Evolutionary conservation across 495 filamentous ascomycete genomes (phyloP).

Genomic region (Evansstolkia leycettana): DNA sequence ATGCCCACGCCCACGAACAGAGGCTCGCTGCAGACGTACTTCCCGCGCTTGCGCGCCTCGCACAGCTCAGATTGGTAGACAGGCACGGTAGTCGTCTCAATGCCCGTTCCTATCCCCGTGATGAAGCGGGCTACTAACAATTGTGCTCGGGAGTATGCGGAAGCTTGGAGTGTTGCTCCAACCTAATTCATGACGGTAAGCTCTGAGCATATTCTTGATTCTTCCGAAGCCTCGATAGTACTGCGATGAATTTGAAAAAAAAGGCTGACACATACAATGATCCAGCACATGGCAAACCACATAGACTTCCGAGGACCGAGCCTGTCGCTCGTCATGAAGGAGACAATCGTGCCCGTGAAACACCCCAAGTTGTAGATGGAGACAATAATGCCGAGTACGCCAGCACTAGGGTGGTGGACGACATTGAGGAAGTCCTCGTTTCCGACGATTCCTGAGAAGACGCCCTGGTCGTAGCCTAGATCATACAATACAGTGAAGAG

Average conservation of each 20-base stretch:
- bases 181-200: slow-evolving; percentile 40
- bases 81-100: slow-evolving; percentile 15
- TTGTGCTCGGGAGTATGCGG: slow-evolving; percentile 37
- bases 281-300: too few relatives aligned
- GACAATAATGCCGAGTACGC: slow-evolving; percentile 20
- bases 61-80: slow-evolving; percentile 22
- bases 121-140: slow-evolving; percentile 48
- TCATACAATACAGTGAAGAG: too few relatives aligned
- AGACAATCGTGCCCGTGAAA: slow-evolving; percentile 41
- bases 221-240: too few relatives aligned
- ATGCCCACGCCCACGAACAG: slow-evolving; percentile 15
- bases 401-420: slow-evolving; percentile 4
- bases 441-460: slow-evolving; percentile 20
- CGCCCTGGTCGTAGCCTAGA: slow-evolving; percentile 23
- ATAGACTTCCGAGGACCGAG: slow-evolving; percentile 37
- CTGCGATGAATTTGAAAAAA: too few relatives aligned
- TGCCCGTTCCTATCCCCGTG: too few relatives aligned
- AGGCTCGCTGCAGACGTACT: slow-evolving; percentile 17
- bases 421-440: slow-evolving; percentile 16
- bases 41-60: slow-evolving; percentile 13
- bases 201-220: too few relatives aligned
- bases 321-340: too few relatives aligned
- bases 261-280: too few relatives aligned
- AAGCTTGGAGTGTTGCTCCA: slow-evolving; percentile 43
- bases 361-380: slow-evolving; percentile 46